These are phyloP conservation scores for Dactylellina sp. DNA, from an alignment of 2,329 filamentous ascomycete species.

Conservation along the genomic window DNA sequence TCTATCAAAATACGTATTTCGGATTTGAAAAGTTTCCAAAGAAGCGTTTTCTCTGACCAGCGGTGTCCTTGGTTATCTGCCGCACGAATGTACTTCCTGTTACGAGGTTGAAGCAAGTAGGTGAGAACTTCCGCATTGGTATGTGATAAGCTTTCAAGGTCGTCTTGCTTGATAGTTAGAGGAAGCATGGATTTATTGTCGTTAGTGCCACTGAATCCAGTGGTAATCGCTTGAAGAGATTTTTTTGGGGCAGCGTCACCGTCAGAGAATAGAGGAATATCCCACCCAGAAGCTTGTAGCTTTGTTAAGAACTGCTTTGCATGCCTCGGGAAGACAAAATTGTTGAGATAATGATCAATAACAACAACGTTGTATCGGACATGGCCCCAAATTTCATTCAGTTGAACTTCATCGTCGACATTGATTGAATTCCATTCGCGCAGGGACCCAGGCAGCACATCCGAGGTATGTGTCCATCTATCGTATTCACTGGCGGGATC, in stretches of 20 bases:
- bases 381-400: conserved; percentile 67
- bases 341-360: conserved; percentile 73
- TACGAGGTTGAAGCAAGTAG: conserved; percentile 70
- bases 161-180: conserved; percentile 72
- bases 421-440: conserved; percentile 71
- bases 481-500: conserved; percentile 72
- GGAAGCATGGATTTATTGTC: conserved; percentile 73
- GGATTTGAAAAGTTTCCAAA: conserved; percentile 63
- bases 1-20: conserved; percentile 72
- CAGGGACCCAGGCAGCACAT: conserved; percentile 66
- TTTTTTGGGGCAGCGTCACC: conserved; percentile 12
- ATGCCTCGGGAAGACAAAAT: conserved; percentile 74
- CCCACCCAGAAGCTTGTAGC: conserved; percentile 75
- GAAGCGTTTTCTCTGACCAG: conserved; percentile 66
- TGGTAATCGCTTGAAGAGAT: conserved; percentile 65
- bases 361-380: conserved; percentile 68
- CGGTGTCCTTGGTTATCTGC: conserved; percentile 62
- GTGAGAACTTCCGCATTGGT: conserved; percentile 74
- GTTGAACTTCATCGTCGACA: conserved; percentile 69
- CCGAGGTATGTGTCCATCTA: conserved; percentile 65
- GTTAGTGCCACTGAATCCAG: conserved; percentile 79
- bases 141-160: conserved; percentile 70
- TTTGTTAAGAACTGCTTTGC: conserved; percentile 75
- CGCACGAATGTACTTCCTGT: conserved; percentile 66
- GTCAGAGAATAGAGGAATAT: conserved; percentile 69